Conservation (phyloP, 345 rosid species). For the Brassica nigra region DNA sequence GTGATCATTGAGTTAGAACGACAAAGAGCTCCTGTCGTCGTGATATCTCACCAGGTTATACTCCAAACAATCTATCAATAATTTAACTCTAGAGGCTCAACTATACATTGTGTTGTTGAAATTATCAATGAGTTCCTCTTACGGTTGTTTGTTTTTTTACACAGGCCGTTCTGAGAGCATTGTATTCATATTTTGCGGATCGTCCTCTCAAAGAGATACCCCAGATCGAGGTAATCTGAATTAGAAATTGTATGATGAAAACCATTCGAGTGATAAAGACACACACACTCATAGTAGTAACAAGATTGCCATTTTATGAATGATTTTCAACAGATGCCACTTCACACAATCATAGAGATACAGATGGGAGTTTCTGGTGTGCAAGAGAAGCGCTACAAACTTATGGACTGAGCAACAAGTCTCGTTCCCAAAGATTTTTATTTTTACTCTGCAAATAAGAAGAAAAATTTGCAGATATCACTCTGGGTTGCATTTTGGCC, state of each 20-base stretch:
- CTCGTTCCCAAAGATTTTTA: background rate
- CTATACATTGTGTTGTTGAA: background rate
- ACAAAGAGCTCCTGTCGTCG: conserved; percentile 97
- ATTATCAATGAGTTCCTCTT: background rate
- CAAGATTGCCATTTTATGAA: background rate
- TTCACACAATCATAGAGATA: conserved; percentile 97
- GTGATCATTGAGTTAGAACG: conserved; percentile 98
- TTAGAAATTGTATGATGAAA: background rate
- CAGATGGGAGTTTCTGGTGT: conserved; percentile 99
- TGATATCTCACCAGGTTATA: conserved; percentile 94
- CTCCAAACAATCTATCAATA: conserved; percentile 3
- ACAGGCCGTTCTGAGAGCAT: conserved; percentile 96
- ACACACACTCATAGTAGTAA: background rate
- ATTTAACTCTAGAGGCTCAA: background rate
- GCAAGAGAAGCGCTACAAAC: conserved; percentile 97
- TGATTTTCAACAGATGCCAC: conserved; percentile 69
- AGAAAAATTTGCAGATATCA: conserved; percentile 14
- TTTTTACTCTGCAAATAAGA: background rate
- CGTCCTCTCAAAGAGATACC: conserved; percentile 97
- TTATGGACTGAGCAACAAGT: conserved; percentile 70
- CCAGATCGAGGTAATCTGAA: conserved; percentile 76
- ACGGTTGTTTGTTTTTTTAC: background rate
- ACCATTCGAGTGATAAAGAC: background rate
- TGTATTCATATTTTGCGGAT: conserved; percentile 97
- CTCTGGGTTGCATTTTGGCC: conserved; percentile 13